phyloP scores from a whole-genome alignment of 148 eudicot species.

The Gaultheria prostrata region DNA sequence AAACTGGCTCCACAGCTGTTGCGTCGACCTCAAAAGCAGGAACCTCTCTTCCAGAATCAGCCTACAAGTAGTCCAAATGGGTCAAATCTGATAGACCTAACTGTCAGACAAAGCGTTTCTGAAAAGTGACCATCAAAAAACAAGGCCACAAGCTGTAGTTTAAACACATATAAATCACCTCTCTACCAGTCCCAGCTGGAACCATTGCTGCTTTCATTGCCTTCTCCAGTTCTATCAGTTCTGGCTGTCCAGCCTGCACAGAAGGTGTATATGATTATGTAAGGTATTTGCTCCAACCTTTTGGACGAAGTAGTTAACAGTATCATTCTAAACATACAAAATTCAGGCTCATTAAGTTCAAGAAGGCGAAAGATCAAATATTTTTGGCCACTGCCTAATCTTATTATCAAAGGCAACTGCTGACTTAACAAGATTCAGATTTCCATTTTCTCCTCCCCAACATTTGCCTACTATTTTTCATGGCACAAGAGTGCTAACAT shows the following conservation, averaged over 20 bases:
- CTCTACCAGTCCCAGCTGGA: slow-evolving; percentile 85
- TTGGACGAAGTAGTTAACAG: not conserved
- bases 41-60: slow-evolving; percentile 91
- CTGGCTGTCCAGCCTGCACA: slow-evolving; percentile 84
- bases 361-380: slow-evolving; percentile 1
- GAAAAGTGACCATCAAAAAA: not conserved
- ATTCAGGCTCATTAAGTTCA: not conserved
- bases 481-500: not conserved
- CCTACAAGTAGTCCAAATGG: slow-evolving; percentile 38
- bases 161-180: slow-evolving; percentile 45
- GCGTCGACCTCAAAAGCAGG: slow-evolving; percentile 96
- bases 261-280: slow-evolving; percentile 15
- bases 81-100: slow-evolving; percentile 17
- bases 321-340: not conserved
- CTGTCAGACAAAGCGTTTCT: not conserved
- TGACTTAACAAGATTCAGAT: not conserved
- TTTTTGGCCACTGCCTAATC: not conserved
- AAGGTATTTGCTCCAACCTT: not conserved
- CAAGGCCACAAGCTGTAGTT: not conserved
- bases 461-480: not conserved
- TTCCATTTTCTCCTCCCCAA: not conserved
- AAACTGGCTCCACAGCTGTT: slow-evolving; percentile 79
- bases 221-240: slow-evolving; percentile 82
- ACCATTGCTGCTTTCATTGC: slow-evolving; percentile 69
- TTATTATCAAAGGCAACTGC: slow-evolving; percentile 4